Evolutionary conservation across 2,329 filamentous ascomycete species (phyloP).

Genomic region (Neocucurbitaria cava): DNA sequence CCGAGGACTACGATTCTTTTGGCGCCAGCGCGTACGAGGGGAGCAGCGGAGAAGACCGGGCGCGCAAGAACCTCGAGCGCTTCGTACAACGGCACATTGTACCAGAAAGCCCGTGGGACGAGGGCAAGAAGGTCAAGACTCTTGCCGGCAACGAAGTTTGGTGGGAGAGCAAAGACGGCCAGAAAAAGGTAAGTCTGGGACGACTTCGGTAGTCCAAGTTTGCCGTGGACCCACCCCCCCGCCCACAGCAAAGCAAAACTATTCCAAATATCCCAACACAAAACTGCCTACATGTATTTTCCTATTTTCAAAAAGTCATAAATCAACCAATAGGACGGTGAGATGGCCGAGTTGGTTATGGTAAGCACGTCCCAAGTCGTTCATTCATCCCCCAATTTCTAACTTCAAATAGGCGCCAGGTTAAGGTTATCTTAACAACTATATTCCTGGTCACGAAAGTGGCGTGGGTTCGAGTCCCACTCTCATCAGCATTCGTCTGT

Average conservation of each 20-base stretch:
- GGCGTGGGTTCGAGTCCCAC: conserved; percentile 51
- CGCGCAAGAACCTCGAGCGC: conserved; percentile 74
- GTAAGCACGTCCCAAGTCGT: too few species aligned
- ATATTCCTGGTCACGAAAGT: conserved; percentile 49
- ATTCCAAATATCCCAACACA: neutral
- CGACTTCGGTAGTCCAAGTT: conserved; percentile 4
- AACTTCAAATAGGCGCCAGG: conserved; percentile 26
- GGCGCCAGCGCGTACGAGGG: conserved; percentile 80
- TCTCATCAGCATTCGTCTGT: conserved; percentile 48
- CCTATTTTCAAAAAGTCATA: conserved; percentile 6
- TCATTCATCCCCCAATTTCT: too few species aligned
- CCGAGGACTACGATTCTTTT: conserved; percentile 71
- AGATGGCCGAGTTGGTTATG: conserved; percentile 40
- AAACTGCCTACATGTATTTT: conserved; percentile 1
- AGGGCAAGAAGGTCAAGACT: conserved; percentile 70
- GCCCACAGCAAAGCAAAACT: conserved; percentile 1
- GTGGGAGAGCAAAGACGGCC: conserved; percentile 78
- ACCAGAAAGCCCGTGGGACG: conserved; percentile 75
- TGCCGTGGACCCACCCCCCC: conserved; percentile 8
- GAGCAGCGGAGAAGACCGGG: conserved; percentile 74
- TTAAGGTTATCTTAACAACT: conserved; percentile 34
- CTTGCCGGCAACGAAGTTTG: conserved; percentile 75
- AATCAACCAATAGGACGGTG: conserved; percentile 14
- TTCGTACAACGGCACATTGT: conserved; percentile 92
- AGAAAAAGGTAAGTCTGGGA: conserved; percentile 64